Percentiles rank a stretch among this genome's conserved stretches.
Conservation (phyloP, 805 yeast genomes). For the Candida maesae region DNA sequence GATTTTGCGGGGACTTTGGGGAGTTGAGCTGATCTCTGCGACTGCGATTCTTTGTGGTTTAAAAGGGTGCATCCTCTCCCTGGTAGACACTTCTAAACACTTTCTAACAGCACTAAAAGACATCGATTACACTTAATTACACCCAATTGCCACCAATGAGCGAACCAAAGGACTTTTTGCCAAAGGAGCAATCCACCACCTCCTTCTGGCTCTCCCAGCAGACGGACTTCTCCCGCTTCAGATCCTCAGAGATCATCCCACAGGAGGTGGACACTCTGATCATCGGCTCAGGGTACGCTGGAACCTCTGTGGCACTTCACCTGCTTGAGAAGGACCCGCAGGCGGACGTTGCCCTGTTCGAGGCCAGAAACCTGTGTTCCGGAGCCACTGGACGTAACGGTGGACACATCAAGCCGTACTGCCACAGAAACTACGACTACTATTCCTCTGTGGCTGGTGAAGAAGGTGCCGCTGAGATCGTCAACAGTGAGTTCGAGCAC, state of each 20-base stretch:
- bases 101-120: too few relatives aligned
- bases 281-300: conserved; percentile 46
- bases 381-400: conserved; percentile 50
- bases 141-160: not conserved
- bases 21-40: too few relatives aligned
- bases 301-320: conserved; percentile 38
- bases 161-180: conserved; percentile 7
- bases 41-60: too few relatives aligned
- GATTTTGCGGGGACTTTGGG: too few relatives aligned
- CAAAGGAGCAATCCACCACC: conserved; percentile 18
- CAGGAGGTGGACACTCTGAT: conserved; percentile 35
- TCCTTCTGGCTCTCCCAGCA: conserved; percentile 21
- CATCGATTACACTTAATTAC: too few relatives aligned
- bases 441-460: conserved; percentile 13
- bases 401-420: conserved; percentile 42
- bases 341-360: conserved; percentile 31
- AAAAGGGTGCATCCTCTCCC: too few relatives aligned
- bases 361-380: conserved; percentile 38
- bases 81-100: too few relatives aligned
- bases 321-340: conserved; percentile 28
- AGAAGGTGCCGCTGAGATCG: conserved; percentile 33
- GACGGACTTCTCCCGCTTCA: conserved; percentile 15
- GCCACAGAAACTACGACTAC: conserved; percentile 15
- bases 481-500: conserved; percentile 37
- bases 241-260: conserved; percentile 30